Evolutionary conservation across 73 alveolate genomes (phyloP), one percentile per base, ranked within the genome.

Genomic region (Tetrahymena malaccensis): DNA sequence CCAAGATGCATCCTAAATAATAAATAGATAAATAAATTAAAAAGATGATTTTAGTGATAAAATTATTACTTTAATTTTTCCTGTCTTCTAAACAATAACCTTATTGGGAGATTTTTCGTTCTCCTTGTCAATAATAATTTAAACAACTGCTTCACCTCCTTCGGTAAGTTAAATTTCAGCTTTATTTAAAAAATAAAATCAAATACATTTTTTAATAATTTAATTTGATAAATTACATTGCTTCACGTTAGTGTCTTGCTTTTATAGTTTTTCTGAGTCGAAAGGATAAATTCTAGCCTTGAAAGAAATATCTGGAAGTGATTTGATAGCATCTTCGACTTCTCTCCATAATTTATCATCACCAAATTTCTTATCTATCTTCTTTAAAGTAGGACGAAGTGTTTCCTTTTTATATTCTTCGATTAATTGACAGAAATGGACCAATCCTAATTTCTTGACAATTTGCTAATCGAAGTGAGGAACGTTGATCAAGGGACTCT

Each of bases 1-100:
- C 97, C 97, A 95, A 17, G 95, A 95, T 17, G 97, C 95, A 43
- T 95, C 97, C 94, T 93, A 85, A 31, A 19, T n/a, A 43, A 35
- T 35, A 25, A 70, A 34, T 43, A 84, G 12, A 19, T 33, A 37
- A 27, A 55, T 11, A 95, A 85, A n/a, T 31, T 83, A 40, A 94
- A 94, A 25, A 34, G 13, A 22, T 43, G 19, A 22, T 95, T 94
- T 22, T 34, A 85, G 21, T 27, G 34, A 35, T n/a, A 35, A 43
- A 43, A 43, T 17, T 43, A 35, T 11, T 95, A 55, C 85, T 85
- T 85, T 34, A 85, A 43, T 43, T 85, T 85, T 17, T 44, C 95
- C 35, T 35, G 93, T 95, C 57, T 34, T 95, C 33, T 34, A 35
- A 7, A 85, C 93, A 55, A 21, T 43, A 12, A 70, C 89, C 31